A percentile compares a stretch with the other conserved stretches of the same genome.
Conservation (phyloP, 2,329 filamentous ascomycete species). For the Zymoseptoria ardabiliae region DNA sequence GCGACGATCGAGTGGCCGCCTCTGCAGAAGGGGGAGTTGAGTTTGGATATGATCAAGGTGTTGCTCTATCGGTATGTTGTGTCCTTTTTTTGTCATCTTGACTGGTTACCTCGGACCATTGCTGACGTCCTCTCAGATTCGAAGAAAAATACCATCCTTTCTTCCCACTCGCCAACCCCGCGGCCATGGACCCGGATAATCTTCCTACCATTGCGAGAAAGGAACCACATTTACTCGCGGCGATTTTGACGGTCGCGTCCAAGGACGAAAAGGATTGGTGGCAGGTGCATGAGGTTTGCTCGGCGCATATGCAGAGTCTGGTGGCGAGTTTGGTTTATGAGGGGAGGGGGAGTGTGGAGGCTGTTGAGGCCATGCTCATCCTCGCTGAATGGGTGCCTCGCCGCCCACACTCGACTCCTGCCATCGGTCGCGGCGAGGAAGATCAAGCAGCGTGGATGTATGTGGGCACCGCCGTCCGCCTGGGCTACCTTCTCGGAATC, state of each 20-base stretch:
- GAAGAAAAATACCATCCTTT: conserved; percentile 29
- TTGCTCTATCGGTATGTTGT: conserved; percentile 19
- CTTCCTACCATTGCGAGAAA: conserved; percentile 22
- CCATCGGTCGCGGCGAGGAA: conserved; percentile 28
- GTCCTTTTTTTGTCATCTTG: too few species aligned
- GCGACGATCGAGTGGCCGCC: conserved; percentile 23
- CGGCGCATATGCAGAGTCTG: conserved; percentile 28
- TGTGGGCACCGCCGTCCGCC: conserved; percentile 27
- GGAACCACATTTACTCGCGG: conserved; percentile 27
- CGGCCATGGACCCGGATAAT: conserved; percentile 24
- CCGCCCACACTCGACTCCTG: conserved; percentile 21
- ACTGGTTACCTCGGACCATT: not conserved
- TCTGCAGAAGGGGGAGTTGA: conserved; percentile 22
- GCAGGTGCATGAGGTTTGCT: conserved; percentile 28
- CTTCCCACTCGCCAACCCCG: conserved; percentile 27
- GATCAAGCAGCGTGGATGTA: conserved; percentile 31
- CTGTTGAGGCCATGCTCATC: conserved; percentile 30
- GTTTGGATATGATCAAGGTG: conserved; percentile 23
- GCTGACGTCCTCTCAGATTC: conserved; percentile 12
- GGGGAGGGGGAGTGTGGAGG: conserved; percentile 26
- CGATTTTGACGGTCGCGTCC: conserved; percentile 29
- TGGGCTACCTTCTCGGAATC: conserved; percentile 29
- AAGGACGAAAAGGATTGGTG: conserved; percentile 29
- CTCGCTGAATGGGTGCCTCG: conserved; percentile 29
- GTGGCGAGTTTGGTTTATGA: conserved; percentile 26